These are phyloP conservation scores for Fistulinella cinereoalba DNA, from an alignment of 1,284 basidiomycete genomes.

Conservation along the genomic window DNA sequence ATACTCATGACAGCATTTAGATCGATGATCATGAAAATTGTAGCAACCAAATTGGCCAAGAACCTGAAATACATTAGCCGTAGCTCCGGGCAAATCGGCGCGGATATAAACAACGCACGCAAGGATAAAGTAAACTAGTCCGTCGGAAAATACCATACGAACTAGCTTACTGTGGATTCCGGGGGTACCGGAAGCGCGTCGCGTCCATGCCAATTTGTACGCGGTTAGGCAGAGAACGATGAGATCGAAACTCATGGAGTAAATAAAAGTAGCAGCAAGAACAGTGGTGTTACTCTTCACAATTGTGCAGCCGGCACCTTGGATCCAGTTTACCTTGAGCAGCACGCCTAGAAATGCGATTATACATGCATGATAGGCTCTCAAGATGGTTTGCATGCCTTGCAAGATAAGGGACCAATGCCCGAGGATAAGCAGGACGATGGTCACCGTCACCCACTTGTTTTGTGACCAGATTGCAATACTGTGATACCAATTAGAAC, in stretches of 20 bases:
- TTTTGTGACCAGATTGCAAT: constrained; percentile 37
- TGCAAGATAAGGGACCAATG: constrained; percentile 37
- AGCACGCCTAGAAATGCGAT: constrained; percentile 34
- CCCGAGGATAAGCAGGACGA: constrained; percentile 34
- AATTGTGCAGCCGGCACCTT: constrained; percentile 37
- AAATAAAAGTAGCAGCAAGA: constrained; percentile 44
- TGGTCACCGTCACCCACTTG: constrained; percentile 25
- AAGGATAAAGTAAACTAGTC: constrained; percentile 34
- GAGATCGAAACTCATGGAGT: constrained; percentile 49
- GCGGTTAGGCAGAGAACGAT: constrained; percentile 42
- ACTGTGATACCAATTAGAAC: constrained; percentile 15
- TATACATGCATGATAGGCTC: not conserved
- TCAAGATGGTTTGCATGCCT: constrained; percentile 6
- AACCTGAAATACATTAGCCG: constrained; percentile 22
- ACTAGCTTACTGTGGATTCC: constrained; percentile 24
- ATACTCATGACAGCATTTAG: constrained; percentile 35
- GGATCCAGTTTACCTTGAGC: constrained; percentile 37
- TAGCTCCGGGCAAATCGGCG: not conserved
- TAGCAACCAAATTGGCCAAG: constrained; percentile 35
- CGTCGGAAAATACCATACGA: constrained; percentile 34
- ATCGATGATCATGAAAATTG: constrained; percentile 34
- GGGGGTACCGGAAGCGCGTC: constrained; percentile 16
- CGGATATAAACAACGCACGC: constrained; percentile 20
- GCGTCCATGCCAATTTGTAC: constrained; percentile 33
- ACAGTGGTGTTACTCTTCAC: constrained; percentile 38